Conservation (phyloP, 2,329 filamentous ascomycete species). For the Paecilomyces variotii region DNA sequence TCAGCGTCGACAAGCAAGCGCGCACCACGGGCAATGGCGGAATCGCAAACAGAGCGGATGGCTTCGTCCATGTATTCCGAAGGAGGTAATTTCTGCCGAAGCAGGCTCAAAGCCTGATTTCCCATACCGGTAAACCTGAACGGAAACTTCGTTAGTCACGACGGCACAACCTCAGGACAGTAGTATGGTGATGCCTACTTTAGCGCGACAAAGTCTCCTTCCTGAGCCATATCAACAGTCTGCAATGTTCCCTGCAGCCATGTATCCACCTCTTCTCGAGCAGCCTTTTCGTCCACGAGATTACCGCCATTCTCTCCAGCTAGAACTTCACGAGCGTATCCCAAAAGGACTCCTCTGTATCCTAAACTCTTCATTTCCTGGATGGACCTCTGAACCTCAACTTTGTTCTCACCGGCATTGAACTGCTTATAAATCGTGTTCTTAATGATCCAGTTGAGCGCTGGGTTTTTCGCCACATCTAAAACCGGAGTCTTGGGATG, state of each 20-base stretch:
- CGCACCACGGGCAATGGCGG: conserved; percentile 34
- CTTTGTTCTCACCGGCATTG: conserved; percentile 45
- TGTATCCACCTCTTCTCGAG: conserved; percentile 25
- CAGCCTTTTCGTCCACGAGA: conserved; percentile 20
- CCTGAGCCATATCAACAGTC: conserved; percentile 45
- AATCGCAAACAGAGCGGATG: conserved; percentile 37
- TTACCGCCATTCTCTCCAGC: conserved; percentile 30
- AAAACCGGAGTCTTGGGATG: conserved; percentile 37
- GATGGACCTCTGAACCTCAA: conserved; percentile 41
- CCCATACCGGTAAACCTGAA: conserved; percentile 43
- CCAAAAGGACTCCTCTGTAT: conserved; percentile 46
- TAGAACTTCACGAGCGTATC: conserved; percentile 50
- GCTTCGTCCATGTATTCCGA: conserved; percentile 34
- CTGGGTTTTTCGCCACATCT: conserved; percentile 41
- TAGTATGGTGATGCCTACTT: conserved; percentile 32
- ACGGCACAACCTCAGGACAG: not conserved
- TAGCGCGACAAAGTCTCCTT: conserved; percentile 45
- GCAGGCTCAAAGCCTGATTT: conserved; percentile 30
- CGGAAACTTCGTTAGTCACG: conserved; percentile 1
- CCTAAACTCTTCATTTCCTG: conserved; percentile 41
- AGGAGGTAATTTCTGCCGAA: conserved; percentile 32
- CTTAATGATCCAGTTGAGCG: conserved; percentile 39
- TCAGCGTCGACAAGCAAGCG: conserved; percentile 48
- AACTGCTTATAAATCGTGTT: conserved; percentile 50
- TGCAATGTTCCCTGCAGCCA: conserved; percentile 48